Conservation (phyloP, 345 rosid species). For the Combretum micranthum region DNA sequence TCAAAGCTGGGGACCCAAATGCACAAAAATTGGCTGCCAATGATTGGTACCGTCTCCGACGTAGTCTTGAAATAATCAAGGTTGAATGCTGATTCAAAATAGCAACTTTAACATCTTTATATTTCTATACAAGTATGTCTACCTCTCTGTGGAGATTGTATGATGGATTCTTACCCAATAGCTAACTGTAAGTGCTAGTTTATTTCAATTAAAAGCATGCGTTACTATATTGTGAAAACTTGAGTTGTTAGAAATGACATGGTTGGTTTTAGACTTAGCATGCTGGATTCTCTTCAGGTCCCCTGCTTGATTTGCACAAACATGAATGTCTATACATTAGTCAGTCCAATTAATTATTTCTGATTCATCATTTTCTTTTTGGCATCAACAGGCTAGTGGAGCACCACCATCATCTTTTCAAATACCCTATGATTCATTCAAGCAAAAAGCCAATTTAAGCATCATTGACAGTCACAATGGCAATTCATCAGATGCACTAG, state of each 20-base stretch:
- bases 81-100: conserved; percentile 24
- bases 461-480: conserved; percentile 18
- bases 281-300: too few relatives aligned
- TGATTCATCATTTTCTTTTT: conserved; percentile 13
- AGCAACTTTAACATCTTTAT: background rate
- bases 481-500: conserved; percentile 23
- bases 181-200: background rate
- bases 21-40: conserved; percentile 60
- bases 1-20: conserved; percentile 67
- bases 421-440: conserved; percentile 72
- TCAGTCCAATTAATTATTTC: background rate
- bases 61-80: conserved; percentile 96
- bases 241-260: too few relatives aligned
- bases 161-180: too few relatives aligned
- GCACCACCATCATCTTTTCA: conserved; percentile 81
- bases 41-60: conserved; percentile 83
- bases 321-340: background rate
- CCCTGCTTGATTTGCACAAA: too few relatives aligned
- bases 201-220: too few relatives aligned
- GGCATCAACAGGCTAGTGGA: conserved; percentile 67
- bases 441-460: conserved; percentile 33
- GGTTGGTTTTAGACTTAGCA: too few relatives aligned
- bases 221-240: too few relatives aligned
- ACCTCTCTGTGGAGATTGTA: background rate
- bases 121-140: background rate